phyloP scores from a whole-genome alignment of 2,329 filamentous ascomycete species.

The Onygenales sp. region DNA sequence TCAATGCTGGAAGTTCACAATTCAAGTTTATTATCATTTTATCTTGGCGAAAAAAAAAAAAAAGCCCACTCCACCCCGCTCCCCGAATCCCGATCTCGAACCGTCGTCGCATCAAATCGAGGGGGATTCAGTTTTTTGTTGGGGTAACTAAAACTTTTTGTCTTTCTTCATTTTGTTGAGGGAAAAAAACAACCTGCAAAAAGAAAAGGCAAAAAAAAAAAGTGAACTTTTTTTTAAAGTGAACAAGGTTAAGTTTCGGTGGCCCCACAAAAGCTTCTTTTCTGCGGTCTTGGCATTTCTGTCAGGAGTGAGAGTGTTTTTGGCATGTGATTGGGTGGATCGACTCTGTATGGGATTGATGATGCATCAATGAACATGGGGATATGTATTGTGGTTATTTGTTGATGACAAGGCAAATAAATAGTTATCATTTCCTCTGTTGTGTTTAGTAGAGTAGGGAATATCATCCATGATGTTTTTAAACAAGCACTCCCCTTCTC shows the following conservation, averaged over 20 bases:
- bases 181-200: not conserved
- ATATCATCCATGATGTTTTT: too few relatives aligned
- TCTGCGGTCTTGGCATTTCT: not conserved
- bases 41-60: too few relatives aligned
- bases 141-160: not conserved
- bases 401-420: too few relatives aligned
- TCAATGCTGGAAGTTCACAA: too few relatives aligned
- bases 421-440: too few relatives aligned
- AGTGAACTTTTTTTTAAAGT: not conserved
- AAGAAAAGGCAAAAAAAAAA: not conserved
- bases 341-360: not conserved
- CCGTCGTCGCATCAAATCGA: too few relatives aligned
- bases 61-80: too few relatives aligned
- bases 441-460: too few relatives aligned
- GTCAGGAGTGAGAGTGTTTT: not conserved
- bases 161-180: not conserved
- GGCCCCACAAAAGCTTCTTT: not conserved
- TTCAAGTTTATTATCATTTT: too few relatives aligned
- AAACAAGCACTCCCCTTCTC: too few relatives aligned
- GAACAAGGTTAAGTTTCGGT: not conserved
- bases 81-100: too few relatives aligned
- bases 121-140: not conserved
- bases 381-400: too few relatives aligned
- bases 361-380: not conserved
- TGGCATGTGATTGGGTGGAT: not conserved